A percentile compares a stretch with the other conserved stretches of the same genome.
These are phyloP conservation scores for Syncephalastrum contaminatum DNA, from an alignment of 371 early-diverging fungal genomes.

Conservation along the genomic window DNA sequence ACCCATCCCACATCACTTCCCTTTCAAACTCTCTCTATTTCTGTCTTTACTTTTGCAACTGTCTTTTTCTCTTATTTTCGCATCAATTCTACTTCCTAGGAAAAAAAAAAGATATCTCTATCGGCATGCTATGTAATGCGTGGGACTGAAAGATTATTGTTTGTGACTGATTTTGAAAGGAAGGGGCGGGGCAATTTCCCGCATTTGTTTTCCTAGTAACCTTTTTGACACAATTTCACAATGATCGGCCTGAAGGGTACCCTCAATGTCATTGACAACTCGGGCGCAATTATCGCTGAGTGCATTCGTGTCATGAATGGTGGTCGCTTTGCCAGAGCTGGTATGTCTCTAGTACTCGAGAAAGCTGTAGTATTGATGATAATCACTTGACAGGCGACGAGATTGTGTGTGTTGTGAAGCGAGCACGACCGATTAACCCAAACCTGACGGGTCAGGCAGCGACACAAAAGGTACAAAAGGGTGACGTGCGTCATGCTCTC, in stretches of 20 bases:
- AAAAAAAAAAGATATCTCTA: too few relatives aligned
- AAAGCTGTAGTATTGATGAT: conserved; percentile 1
- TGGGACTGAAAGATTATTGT: too few relatives aligned
- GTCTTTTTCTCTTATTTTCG: too few relatives aligned
- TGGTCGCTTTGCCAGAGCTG: conserved; percentile 74
- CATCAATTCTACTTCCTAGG: too few relatives aligned
- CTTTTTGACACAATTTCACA: not conserved
- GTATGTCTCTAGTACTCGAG: conserved; percentile 40
- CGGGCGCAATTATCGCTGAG: conserved; percentile 92
- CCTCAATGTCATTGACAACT: conserved; percentile 94
- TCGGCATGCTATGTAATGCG: too few relatives aligned
- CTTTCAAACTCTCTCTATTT: too few relatives aligned
- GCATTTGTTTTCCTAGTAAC: conserved; percentile 1
- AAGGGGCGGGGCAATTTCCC: not conserved
- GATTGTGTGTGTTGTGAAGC: conserved; percentile 94
- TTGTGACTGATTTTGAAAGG: too few relatives aligned
- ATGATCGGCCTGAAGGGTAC: conserved; percentile 87
- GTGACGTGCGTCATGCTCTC: conserved; percentile 92
- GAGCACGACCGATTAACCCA: conserved; percentile 81
- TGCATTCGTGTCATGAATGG: conserved; percentile 94
- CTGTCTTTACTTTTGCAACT: too few relatives aligned
- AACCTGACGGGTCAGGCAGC: conserved; percentile 49
- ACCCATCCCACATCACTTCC: too few relatives aligned
- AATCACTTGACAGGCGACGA: conserved; percentile 75
- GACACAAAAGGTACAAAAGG: conserved; percentile 87